phyloP scores from a whole-genome alignment of 129 eudicot genomes.

The Smallanthus sonchifolius region DNA sequence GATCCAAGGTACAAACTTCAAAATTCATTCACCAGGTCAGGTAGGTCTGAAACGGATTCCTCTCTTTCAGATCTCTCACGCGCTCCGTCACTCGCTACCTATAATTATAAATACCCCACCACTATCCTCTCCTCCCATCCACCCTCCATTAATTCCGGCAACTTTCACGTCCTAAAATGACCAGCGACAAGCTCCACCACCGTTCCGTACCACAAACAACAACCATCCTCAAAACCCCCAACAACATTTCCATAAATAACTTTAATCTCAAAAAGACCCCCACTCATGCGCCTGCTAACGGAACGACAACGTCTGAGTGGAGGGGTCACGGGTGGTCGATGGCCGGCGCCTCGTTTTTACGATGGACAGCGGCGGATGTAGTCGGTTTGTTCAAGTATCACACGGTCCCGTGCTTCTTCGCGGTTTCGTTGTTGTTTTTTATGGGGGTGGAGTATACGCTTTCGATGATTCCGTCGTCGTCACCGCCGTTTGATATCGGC shows the following conservation, averaged over 20 bases:
- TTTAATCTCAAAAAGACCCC: conserved; percentile 16
- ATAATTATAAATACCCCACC: conserved; percentile 24
- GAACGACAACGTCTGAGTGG: neutral
- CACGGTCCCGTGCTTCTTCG: conserved; percentile 61
- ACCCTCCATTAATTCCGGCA: neutral
- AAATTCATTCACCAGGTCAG: neutral
- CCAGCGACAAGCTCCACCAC: conserved; percentile 23
- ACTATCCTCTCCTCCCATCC: neutral
- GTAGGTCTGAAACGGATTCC: neutral
- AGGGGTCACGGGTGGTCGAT: conserved; percentile 11
- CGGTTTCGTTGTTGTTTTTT: conserved; percentile 49
- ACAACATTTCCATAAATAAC: conserved; percentile 22
- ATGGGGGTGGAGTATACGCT: conserved; percentile 95
- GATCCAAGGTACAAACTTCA: no score
- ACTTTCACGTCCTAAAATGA: neutral
- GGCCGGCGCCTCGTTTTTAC: conserved; percentile 46
- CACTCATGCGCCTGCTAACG: neutral
- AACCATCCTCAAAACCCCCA: conserved; percentile 24
- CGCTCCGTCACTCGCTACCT: conserved; percentile 30
- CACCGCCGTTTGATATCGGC: conserved; percentile 89
- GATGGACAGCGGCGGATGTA: conserved; percentile 52
- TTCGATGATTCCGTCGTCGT: conserved; percentile 59
- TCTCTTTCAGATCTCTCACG: conserved; percentile 9
- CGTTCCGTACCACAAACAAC: conserved; percentile 32
- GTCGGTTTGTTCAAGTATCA: conserved; percentile 49